Conservation (phyloP, 129 eudicot genomes). For the Artemisia argyi region DNA sequence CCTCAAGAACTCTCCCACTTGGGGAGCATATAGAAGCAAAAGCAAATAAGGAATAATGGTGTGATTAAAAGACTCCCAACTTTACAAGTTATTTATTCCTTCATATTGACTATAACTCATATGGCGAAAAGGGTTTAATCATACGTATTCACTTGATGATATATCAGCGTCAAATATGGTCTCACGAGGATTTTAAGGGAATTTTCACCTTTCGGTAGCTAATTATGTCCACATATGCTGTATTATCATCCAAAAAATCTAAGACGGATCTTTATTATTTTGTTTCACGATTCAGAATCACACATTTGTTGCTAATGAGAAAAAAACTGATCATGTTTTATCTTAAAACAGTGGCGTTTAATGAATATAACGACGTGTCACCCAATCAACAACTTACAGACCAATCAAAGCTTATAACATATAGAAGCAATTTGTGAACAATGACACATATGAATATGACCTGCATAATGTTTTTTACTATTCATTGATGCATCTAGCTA, state of each 20-base stretch:
- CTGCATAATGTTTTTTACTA: background rate
- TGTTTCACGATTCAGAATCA: slow-evolving; percentile 4
- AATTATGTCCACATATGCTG: slow-evolving; percentile 14
- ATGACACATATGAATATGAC: slow-evolving; percentile 28
- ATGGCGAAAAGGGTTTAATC: background rate
- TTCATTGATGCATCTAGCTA: slow-evolving; percentile 3
- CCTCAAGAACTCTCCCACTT: slow-evolving; percentile 25
- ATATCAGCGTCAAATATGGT: slow-evolving; percentile 12
- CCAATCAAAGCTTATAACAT: slow-evolving; percentile 6
- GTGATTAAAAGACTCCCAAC: slow-evolving; percentile 17
- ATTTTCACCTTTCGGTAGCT: slow-evolving; percentile 16
- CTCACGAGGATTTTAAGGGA: background rate
- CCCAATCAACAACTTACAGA: slow-evolving; percentile 27
- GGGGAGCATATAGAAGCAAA: slow-evolving; percentile 21
- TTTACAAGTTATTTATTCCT: slow-evolving; percentile 12
- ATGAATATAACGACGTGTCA: slow-evolving; percentile 20
- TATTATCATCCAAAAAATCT: slow-evolving; percentile 17
- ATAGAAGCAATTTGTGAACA: slow-evolving; percentile 11
- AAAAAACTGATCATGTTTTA: slow-evolving; percentile 4
- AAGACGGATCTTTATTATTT: slow-evolving; percentile 13
- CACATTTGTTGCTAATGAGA: background rate
- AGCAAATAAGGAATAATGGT: background rate
- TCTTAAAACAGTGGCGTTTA: slow-evolving; percentile 19
- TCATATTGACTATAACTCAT: slow-evolving; percentile 8
- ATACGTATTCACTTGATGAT: slow-evolving; percentile 4